phyloP scores from a whole-genome alignment of 345 rosid genomes.

The Gossypioides kirkii region DNA sequence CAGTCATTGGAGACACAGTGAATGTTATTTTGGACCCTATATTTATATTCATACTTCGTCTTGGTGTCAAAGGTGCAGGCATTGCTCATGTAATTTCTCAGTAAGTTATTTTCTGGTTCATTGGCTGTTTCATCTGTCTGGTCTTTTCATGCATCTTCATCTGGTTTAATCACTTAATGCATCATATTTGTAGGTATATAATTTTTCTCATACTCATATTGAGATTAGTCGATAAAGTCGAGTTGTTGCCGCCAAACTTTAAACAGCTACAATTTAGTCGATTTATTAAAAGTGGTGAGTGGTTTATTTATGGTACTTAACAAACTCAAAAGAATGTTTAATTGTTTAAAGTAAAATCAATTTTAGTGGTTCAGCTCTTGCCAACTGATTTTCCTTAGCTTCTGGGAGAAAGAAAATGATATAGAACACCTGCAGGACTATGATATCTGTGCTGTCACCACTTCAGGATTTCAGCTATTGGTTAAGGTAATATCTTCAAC shows the following conservation, averaged over 20 bases:
- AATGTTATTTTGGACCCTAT: slow-evolving; percentile 50
- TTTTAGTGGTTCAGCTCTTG: neutral
- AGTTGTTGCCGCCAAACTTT: slow-evolving; percentile 30
- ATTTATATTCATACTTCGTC: slow-evolving; percentile 38
- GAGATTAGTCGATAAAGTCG: slow-evolving; percentile 29
- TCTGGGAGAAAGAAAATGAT: slow-evolving; percentile 3
- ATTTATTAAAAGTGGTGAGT: slow-evolving; percentile 41
- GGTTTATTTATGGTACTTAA: neutral
- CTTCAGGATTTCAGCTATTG: slow-evolving; percentile 45
- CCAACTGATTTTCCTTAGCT: neutral
- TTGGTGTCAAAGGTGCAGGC: slow-evolving; percentile 61
- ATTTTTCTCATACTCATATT: slow-evolving; percentile 30
- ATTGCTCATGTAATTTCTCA: slow-evolving; percentile 64
- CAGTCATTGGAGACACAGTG: slow-evolving; percentile 45
- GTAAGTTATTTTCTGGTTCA: slow-evolving; percentile 29
- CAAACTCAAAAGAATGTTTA: slow-evolving; percentile 8
- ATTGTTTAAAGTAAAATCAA: neutral
- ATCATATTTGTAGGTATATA: slow-evolving; percentile 26
- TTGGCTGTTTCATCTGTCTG: neutral
- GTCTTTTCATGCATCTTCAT: neutral
- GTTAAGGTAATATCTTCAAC: slow-evolving; percentile 54
- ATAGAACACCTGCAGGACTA: slow-evolving; percentile 3
- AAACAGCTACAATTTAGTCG: slow-evolving; percentile 33
- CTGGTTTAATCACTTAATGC: neutral
- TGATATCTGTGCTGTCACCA: neutral